These are phyloP conservation scores for Gigaspora rosea DNA, from an alignment of 192 early-diverging fungal species.

Conservation along the genomic window DNA sequence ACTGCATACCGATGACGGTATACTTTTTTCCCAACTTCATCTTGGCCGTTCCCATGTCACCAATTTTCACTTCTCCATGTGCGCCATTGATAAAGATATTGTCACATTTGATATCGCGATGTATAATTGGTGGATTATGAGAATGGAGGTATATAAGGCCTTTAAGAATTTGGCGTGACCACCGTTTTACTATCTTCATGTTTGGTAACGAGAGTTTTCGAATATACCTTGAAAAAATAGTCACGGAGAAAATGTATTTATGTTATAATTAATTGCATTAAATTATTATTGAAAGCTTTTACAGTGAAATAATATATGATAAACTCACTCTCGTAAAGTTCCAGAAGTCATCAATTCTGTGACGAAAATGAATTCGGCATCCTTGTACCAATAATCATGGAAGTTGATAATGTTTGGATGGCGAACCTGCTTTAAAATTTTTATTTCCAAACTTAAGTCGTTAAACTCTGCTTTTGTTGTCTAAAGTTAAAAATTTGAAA, in stretches of 20 bases:
- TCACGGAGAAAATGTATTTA: background rate
- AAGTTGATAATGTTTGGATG: constrained; percentile 86
- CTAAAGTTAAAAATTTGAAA: constrained; percentile 32
- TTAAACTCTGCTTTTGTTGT: constrained; percentile 75
- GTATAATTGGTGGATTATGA: constrained; percentile 77
- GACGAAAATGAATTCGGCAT: constrained; percentile 76
- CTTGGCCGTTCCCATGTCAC: constrained; percentile 83
- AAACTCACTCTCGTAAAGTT: constrained; percentile 70
- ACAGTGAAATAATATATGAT: background rate
- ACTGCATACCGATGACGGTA: constrained; percentile 70
- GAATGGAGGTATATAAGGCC: constrained; percentile 78
- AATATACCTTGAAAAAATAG: constrained; percentile 57
- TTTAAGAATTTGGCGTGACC: constrained; percentile 78
- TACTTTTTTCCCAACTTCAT: constrained; percentile 87
- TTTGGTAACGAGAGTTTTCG: constrained; percentile 71
- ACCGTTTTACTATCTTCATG: constrained; percentile 76
- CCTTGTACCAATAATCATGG: constrained; percentile 74
- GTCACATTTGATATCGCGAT: constrained; percentile 83
- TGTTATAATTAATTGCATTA: constrained; percentile 1
- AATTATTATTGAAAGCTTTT: background rate
- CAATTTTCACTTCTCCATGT: constrained; percentile 83
- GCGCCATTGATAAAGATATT: constrained; percentile 87
- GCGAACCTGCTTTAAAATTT: constrained; percentile 75
- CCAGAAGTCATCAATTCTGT: constrained; percentile 86
- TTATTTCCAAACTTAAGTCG: constrained; percentile 72